These are phyloP conservation scores for Penicillium atrosanguineum DNA, from an alignment of 495 filamentous ascomycete genomes.

Conservation along the genomic window DNA sequence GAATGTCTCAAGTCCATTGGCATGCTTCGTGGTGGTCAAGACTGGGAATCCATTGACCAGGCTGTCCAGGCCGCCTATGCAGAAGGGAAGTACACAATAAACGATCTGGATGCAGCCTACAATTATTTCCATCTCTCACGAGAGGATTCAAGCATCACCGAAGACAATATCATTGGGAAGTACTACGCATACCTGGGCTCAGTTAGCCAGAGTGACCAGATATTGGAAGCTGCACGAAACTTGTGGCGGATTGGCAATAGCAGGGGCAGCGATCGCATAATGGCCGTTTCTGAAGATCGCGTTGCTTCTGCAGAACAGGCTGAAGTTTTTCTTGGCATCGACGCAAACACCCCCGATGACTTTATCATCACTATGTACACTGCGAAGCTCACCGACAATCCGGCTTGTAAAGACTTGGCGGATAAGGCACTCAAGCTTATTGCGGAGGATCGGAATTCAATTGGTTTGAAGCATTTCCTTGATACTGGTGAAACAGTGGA, in stretches of 20 bases:
- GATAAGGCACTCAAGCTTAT: constrained; percentile 56
- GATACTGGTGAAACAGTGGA: constrained; percentile 50
- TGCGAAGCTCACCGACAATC: constrained; percentile 53
- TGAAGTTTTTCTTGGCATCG: constrained; percentile 54
- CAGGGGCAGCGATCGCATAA: constrained; percentile 51
- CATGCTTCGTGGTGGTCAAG: constrained; percentile 31
- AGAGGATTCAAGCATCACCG: constrained; percentile 38
- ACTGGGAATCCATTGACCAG: constrained; percentile 32
- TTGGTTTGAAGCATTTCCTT: constrained; percentile 52
- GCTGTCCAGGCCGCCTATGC: constrained; percentile 39
- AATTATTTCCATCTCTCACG: constrained; percentile 48
- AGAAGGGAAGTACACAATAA: constrained; percentile 46
- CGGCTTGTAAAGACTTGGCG: constrained; percentile 46
- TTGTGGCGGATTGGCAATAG: constrained; percentile 56
- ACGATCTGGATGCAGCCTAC: constrained; percentile 56
- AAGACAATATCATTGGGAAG: constrained; percentile 56
- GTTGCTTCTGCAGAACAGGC: constrained; percentile 63
- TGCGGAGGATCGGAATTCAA: constrained; percentile 53
- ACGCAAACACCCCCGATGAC: constrained; percentile 52
- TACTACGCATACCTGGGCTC: constrained; percentile 53
- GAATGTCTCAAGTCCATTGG: constrained; percentile 37
- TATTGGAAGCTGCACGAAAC: constrained; percentile 45
- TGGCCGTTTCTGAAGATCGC: constrained; percentile 26
- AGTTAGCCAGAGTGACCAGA: constrained; percentile 40
- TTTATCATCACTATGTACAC: constrained; percentile 58